These are phyloP conservation scores for Fusarium tanahbumbuense DNA, from an alignment of 2,329 filamentous ascomycete species.

Conservation along the genomic window DNA sequence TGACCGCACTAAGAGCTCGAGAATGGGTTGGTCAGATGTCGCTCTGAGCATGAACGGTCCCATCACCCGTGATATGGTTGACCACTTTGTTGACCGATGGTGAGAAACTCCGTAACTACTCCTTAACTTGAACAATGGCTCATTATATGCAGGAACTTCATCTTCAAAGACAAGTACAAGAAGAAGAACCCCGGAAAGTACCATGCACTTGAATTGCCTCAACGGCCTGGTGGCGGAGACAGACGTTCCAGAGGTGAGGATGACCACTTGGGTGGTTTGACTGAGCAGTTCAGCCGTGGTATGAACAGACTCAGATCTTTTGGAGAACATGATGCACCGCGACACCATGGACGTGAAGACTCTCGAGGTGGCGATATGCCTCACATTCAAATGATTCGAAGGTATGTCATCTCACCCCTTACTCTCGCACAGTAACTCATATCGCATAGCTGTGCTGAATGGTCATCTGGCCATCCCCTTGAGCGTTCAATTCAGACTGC, in stretches of 20 bases:
- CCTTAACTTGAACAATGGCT: background rate
- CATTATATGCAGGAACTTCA: slow-evolving; percentile 73
- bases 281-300: slow-evolving; percentile 56
- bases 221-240: slow-evolving; percentile 22
- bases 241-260: slow-evolving; percentile 39
- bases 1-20: slow-evolving; percentile 79
- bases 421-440: slow-evolving; percentile 1
- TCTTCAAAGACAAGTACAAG: slow-evolving; percentile 83
- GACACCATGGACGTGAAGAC: slow-evolving; percentile 20
- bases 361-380: slow-evolving; percentile 39
- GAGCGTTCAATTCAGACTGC: slow-evolving; percentile 88
- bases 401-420: slow-evolving; percentile 47
- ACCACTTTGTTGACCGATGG: slow-evolving; percentile 88
- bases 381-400: slow-evolving; percentile 64
- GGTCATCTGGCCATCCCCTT: slow-evolving; percentile 63
- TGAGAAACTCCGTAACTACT: slow-evolving; percentile 38
- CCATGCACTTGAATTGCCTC: slow-evolving; percentile 39
- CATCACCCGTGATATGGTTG: slow-evolving; percentile 77
- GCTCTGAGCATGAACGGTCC: slow-evolving; percentile 80
- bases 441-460: slow-evolving; percentile 57
- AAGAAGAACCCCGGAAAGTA: slow-evolving; percentile 65
- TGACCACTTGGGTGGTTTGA: slow-evolving; percentile 58
- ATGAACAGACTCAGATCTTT: slow-evolving; percentile 55
- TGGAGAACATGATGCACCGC: slow-evolving; percentile 43
- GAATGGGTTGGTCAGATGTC: slow-evolving; percentile 95